phyloP scores from a whole-genome alignment of 2,329 filamentous ascomycete species.

The Penicillium verrucosum region DNA sequence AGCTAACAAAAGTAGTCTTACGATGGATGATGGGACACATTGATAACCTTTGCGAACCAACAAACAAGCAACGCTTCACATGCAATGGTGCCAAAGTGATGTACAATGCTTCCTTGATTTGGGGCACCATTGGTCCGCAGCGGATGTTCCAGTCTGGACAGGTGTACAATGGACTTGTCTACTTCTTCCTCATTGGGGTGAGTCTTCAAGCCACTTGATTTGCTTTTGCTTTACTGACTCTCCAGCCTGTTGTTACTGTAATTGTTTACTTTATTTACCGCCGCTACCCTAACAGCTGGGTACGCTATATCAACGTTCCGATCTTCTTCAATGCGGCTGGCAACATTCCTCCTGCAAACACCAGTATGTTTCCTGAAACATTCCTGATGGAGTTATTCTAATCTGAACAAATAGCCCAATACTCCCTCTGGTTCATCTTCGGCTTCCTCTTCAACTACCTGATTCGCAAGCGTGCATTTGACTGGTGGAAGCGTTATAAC shows the following conservation, averaged over 20 bases:
- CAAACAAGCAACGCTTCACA: slow-evolving; percentile 34
- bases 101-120: slow-evolving; percentile 35
- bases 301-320: slow-evolving; percentile 34
- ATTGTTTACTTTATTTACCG: slow-evolving; percentile 30
- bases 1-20: slow-evolving; percentile 19
- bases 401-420: slow-evolving; percentile 18
- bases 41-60: slow-evolving; percentile 24
- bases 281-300: slow-evolving; percentile 30
- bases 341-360: slow-evolving; percentile 34
- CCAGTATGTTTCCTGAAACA: slow-evolving; percentile 26
- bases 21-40: slow-evolving; percentile 35
- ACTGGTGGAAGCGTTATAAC: slow-evolving; percentile 36
- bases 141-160: slow-evolving; percentile 33
- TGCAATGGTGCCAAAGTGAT: slow-evolving; percentile 34
- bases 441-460: slow-evolving; percentile 33
- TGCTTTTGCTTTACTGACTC: not conserved
- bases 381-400: not conserved
- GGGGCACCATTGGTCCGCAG: slow-evolving; percentile 35
- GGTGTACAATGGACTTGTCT: slow-evolving; percentile 30
- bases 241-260: slow-evolving; percentile 28
- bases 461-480: slow-evolving; percentile 30
- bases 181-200: slow-evolving; percentile 34
- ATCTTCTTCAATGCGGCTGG: slow-evolving; percentile 36
- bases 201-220: not conserved
- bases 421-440: slow-evolving; percentile 35